Percentiles rank a stretch among this genome's conserved stretches.
phyloP scores from a whole-genome alignment of 306 rosid genomes.

The Rubus parviflorus region DNA sequence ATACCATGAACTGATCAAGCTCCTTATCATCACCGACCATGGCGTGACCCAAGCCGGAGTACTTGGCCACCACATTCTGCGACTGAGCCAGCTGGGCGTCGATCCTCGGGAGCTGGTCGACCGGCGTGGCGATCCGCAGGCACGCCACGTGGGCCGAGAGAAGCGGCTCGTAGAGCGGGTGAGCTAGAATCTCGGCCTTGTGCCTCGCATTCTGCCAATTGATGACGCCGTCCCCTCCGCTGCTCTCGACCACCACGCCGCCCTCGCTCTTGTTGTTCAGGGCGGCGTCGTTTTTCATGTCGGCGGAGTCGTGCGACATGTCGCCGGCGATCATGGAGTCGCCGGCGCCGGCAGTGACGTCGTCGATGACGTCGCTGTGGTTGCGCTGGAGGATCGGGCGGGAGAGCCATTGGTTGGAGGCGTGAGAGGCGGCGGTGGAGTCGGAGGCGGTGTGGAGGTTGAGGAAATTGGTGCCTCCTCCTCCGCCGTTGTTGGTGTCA shows the following conservation, averaged over 20 bases:
- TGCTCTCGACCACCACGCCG: constrained; percentile 37
- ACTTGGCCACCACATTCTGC: constrained; percentile 89
- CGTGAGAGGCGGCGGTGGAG: constrained; percentile 47
- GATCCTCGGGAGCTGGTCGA: constrained; percentile 93
- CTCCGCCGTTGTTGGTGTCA: constrained; percentile 19
- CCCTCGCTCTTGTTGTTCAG: constrained; percentile 39
- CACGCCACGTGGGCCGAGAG: constrained; percentile 95
- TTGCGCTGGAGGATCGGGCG: constrained; percentile 74
- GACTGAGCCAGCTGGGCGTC: constrained; percentile 94
- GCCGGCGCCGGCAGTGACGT: constrained; percentile 37
- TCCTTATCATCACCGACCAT: constrained; percentile 76
- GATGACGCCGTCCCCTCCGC: constrained; percentile 42
- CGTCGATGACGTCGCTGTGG: constrained; percentile 73
- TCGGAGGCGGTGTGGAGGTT: constrained; percentile 83
- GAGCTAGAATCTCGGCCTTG: constrained; percentile 81
- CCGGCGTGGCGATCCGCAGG: constrained; percentile 95
- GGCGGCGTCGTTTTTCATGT: constrained; percentile 35
- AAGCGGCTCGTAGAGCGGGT: constrained; percentile 86
- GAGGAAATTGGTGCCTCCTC: constrained; percentile 53
- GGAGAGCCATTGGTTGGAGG: constrained; percentile 73
- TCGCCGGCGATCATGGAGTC: constrained; percentile 60
- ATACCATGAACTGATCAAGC: constrained; percentile 96
- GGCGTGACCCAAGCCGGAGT: constrained; percentile 70
- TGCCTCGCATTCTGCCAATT: constrained; percentile 83
- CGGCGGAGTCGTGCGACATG: constrained; percentile 58